Evolutionary conservation across 176 grass and related monocot genomes (phyloP), one percentile per base, ranked within the genome.

Genomic region (Panicum miliaceum): DNA sequence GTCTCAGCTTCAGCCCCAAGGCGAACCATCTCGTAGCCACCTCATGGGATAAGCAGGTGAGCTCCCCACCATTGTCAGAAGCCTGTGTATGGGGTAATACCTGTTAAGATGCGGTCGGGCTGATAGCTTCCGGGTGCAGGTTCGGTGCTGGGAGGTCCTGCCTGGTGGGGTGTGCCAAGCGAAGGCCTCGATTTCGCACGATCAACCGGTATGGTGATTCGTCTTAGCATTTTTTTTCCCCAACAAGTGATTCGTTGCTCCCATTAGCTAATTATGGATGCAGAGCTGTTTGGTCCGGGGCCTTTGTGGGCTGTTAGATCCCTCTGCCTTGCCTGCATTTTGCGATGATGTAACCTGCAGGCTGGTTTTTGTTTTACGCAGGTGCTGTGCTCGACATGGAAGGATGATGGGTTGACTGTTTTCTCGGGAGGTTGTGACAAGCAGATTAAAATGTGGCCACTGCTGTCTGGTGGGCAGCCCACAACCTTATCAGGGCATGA

Each of bases 361-460:
- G 40, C 63, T 53, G 54, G 46, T 70, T 83, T 76, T 76, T 78
- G 37, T 83, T 84, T 63, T 25, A 13, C 29, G 32, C 20, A 98
- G 95, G 92, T 90, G 1, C 67, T 98, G 83, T 98, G 95, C 76
- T 95, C 95, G 4, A 77, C 93, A 32, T 98, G 95, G 95, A 98
- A 98, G 76, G 95, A 93, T 69, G 89, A 98, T 60, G 95, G 92
- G 65, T 91, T 60, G 22, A 91, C 86, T 37, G 90, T 97, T 42
- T 94, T 97, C 76, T 82, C 89, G 1, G 90, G 86, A 84, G 95
- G 92, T 1, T 94, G 95, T 63, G 90, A 97, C 89, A 94, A 97
- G 19, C 74, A 78, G 53, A 85, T 92, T 5, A 98, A 95, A 65
- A 90, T 95, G 96, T 98, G 93, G 93, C 89, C 96, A 2, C 58